Percentiles rank a stretch among this genome's conserved stretches.
Conservation (phyloP, 1,284 basidiomycete species). For the Ceratobasidium sp. region DNA sequence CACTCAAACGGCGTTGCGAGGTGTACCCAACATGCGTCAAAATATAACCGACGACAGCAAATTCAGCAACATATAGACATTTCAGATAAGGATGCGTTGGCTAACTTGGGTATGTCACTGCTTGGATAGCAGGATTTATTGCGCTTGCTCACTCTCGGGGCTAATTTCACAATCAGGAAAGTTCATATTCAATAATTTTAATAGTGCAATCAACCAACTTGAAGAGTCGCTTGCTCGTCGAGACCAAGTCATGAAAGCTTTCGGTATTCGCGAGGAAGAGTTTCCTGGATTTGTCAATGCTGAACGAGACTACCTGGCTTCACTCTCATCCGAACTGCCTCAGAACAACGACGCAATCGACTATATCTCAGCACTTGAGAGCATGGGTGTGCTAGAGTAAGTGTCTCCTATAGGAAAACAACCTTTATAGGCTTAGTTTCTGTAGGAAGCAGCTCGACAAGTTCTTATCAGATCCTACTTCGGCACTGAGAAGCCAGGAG, state of each 20-base stretch:
- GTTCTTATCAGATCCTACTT: not conserved
- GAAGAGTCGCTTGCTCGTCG: not conserved
- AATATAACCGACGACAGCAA: conserved; percentile 46
- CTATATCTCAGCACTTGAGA: conserved; percentile 28
- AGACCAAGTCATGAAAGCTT: not conserved
- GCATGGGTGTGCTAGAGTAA: not conserved
- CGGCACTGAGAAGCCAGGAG: not conserved
- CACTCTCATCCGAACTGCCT: not conserved
- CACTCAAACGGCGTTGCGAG: conserved; percentile 47
- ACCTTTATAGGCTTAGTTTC: not conserved
- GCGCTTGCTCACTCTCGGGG: no score
- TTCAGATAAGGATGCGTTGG: not conserved
- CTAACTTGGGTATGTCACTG: conserved; percentile 4
- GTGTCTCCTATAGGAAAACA: not conserved
- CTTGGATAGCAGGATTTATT: conserved; percentile 39
- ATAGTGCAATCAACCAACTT: not conserved
- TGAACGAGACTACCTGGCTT: conserved; percentile 24
- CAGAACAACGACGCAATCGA: conserved; percentile 9
- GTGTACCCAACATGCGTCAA: conserved; percentile 42
- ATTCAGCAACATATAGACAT: conserved; percentile 41
- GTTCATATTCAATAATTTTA: conserved; percentile 12
- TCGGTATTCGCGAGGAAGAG: not conserved
- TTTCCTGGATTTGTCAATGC: conserved; percentile 20
- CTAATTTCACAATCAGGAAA: conserved; percentile 26
- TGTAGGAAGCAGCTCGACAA: not conserved